Conservation (phyloP, 352 stramenopile species). For the Phytophthora fragariae region DNA sequence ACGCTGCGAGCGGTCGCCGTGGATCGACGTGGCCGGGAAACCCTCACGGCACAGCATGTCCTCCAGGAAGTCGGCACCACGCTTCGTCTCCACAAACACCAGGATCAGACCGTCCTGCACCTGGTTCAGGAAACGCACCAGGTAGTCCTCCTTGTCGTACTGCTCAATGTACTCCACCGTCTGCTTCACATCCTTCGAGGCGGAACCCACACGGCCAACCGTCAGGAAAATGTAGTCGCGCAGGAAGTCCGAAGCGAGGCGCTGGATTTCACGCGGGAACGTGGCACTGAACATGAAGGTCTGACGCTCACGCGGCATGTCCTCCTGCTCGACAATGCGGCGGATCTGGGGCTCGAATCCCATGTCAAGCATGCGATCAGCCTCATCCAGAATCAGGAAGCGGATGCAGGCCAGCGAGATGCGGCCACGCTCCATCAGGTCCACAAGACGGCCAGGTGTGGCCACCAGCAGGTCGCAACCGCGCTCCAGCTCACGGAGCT, state of each 20-base stretch:
- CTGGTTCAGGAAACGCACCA: slow-evolving; percentile 97
- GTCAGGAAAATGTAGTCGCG: slow-evolving; percentile 99
- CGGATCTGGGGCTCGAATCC: slow-evolving; percentile 99
- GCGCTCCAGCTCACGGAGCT: slow-evolving; percentile 87
- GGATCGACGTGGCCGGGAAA: slow-evolving; percentile 96
- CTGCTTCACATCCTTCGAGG: slow-evolving; percentile 99
- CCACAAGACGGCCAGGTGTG: slow-evolving; percentile 97
- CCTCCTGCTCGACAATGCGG: slow-evolving; percentile 98
- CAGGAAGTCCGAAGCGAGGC: slow-evolving; percentile 97
- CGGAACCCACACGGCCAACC: slow-evolving; percentile 97
- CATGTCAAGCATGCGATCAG: slow-evolving; percentile 99
- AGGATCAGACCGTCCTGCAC: slow-evolving; percentile 93
- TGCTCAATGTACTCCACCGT: slow-evolving; percentile 97
- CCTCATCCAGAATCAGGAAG: slow-evolving; percentile 99
- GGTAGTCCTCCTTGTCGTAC: slow-evolving; percentile 96
- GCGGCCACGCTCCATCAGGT: slow-evolving; percentile 96
- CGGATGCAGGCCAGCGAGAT: slow-evolving; percentile 92
- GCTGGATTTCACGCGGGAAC: slow-evolving; percentile 98
- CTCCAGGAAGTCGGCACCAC: slow-evolving; percentile 96
- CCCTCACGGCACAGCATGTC: slow-evolving; percentile 94
- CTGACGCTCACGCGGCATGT: slow-evolving; percentile 97
- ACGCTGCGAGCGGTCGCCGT: slow-evolving; percentile 97
- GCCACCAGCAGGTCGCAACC: slow-evolving; percentile 98
- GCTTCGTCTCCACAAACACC: slow-evolving; percentile 99
- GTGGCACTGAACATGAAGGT: slow-evolving; percentile 99